Percentiles rank a stretch among this genome's conserved stretches.
These are phyloP conservation scores for Leishmania martiniquensis DNA, from an alignment of 208 protist genomes.

Conservation along the genomic window DNA sequence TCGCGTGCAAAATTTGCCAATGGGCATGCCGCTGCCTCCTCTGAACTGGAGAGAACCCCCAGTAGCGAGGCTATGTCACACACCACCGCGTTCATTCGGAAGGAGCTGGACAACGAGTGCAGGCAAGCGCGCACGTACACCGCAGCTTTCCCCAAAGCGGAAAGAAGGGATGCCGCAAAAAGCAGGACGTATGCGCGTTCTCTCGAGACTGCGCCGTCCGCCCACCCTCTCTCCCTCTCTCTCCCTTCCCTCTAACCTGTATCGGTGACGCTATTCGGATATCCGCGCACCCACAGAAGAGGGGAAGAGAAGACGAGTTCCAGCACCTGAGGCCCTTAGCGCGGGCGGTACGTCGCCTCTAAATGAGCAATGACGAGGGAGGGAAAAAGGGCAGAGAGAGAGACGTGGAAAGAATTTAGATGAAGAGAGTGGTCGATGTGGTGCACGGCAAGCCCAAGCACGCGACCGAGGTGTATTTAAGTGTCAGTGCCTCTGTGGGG, in stretches of 20 bases:
- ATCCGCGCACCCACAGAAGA: neutral
- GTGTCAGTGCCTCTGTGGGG: neutral
- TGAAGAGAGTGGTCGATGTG: neutral
- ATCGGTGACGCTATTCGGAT: neutral
- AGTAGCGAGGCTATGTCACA: conserved; percentile 66
- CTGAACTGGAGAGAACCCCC: conserved; percentile 48
- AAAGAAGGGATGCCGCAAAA: neutral
- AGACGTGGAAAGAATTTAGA: neutral
- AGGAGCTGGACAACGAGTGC: neutral
- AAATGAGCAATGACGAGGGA: neutral
- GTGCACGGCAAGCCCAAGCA: neutral
- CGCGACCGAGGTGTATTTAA: neutral
- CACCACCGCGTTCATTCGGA: conserved; percentile 36
- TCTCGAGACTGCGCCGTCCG: neutral
- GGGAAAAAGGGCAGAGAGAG: neutral
- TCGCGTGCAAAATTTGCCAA: conserved; percentile 66
- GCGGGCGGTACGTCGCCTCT: neutral
- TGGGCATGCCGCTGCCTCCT: conserved; percentile 58
- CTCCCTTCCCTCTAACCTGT: no score
- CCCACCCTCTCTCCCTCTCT: no score
- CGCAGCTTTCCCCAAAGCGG: neutral
- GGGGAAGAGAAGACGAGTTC: neutral
- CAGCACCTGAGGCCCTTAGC: neutral
- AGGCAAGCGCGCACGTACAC: neutral
- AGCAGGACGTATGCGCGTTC: neutral